These are phyloP conservation scores for Solanum pinnatisectum DNA, from an alignment of 257 asterid genomes.

Conservation along the genomic window DNA sequence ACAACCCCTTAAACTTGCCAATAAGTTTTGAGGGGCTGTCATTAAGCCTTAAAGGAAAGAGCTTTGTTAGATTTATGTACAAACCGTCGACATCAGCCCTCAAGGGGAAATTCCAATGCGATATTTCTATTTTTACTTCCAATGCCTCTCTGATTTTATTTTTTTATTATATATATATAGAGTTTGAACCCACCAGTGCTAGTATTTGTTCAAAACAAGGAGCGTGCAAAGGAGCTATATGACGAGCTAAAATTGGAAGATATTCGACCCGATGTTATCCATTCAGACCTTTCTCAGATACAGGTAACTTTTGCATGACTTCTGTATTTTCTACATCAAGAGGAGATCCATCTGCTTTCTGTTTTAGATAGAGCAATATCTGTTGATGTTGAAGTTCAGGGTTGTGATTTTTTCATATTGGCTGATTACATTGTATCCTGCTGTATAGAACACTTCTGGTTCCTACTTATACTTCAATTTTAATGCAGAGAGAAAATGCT, in stretches of 20 bases:
- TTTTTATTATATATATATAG: constrained; percentile 17
- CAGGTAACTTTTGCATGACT: constrained; percentile 31
- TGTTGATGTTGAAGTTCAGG: background rate
- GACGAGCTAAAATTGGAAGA: constrained; percentile 59
- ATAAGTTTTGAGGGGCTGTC: background rate
- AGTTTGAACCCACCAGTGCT: constrained; percentile 79
- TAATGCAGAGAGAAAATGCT: constrained; percentile 62
- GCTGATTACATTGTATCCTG: background rate
- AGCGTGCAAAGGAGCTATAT: constrained; percentile 70
- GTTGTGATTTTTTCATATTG: background rate
- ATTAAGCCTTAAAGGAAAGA: background rate
- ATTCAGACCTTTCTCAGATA: constrained; percentile 57
- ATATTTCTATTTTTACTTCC: background rate
- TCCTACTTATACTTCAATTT: background rate
- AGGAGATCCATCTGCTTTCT: background rate
- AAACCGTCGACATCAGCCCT: background rate
- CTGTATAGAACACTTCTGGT: background rate
- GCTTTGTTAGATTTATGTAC: background rate
- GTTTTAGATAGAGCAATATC: background rate
- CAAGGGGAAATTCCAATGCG: background rate
- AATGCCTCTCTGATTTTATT: background rate
- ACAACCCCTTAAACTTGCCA: background rate
- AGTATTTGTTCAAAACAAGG: constrained; percentile 83
- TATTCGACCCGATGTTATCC: constrained; percentile 67
- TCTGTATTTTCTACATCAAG: background rate